Evolutionary conservation across 1,139 yeast species (phyloP), one percentile per base, ranked within the genome.

Genomic region (Scheffersomyces cryptocercus): DNA sequence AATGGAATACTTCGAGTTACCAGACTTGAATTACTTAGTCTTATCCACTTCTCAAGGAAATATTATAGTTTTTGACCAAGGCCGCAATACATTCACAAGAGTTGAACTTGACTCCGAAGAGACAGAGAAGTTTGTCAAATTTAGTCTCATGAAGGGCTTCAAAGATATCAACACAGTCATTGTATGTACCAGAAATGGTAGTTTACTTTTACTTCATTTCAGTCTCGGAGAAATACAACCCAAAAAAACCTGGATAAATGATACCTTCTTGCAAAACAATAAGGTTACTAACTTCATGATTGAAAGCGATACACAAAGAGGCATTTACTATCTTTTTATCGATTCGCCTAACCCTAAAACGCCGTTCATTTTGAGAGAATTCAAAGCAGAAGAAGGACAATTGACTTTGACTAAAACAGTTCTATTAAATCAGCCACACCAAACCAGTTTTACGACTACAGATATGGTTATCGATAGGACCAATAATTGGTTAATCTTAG

Each of bases 321-420:
- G 60, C 5, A 49, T 55, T 9, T 57, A 65, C 28, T 70, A 71
- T 36, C 43, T 81, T 0, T 60, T 85, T 12, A 59, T 78, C 4
- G 93, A 85, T 49, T 80, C 89, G 10, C 90, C 95, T 35, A 83
- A 85, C 53, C 85, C 88, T 0, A 70, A 65, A 5, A 81, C 79
- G 38, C 79, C 82, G 1, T 73, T 85, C 33, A 49, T 75, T n/a
- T 62, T 84, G n/a, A 57, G 73, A 37, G 65, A 68, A 33, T 58
- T 81, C 37, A 56, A 64, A 15, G 28, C 47, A 1, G 47, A 47
- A 0, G 56, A 58, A 5, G 53, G 45, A 1, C 35, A 35, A 29
- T 61, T 53, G 43, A 38, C 32, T 5, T 41, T 64, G 5, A 38
- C 60, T 1, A 45, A 44, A 6, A 50, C 61, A 3, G 42, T 55